Percentiles rank a stretch among this genome's conserved stretches.
Evolutionary conservation across 2,329 filamentous ascomycete species (phyloP).

Genomic region (Fusarium buxicola): DNA sequence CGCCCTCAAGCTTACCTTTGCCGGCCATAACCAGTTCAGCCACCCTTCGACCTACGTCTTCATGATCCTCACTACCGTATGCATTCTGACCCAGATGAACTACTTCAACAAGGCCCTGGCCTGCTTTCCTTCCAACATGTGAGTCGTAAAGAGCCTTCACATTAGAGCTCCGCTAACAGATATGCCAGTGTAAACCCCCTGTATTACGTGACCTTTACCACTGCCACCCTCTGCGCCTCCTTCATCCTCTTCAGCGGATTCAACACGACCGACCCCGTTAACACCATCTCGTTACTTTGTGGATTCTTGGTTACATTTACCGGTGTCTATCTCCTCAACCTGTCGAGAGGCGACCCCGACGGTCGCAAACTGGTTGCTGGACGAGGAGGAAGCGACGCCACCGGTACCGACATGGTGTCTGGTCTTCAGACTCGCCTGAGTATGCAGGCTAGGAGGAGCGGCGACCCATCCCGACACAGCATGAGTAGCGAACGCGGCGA

Average conservation of each 20-base stretch:
- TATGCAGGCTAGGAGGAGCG: conserved; percentile 89
- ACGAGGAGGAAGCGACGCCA: conserved; percentile 75
- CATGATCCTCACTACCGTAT: conserved; percentile 90
- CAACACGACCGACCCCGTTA: conserved; percentile 92
- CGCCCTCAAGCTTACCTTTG: conserved; percentile 93
- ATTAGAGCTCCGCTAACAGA: conserved; percentile 6
- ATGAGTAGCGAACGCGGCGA: conserved; percentile 75
- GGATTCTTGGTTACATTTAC: conserved; percentile 96
- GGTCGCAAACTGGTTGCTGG: conserved; percentile 75
- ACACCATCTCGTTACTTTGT: conserved; percentile 90
- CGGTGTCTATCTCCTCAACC: conserved; percentile 93
- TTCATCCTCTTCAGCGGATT: conserved; percentile 97
- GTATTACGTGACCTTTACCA: conserved; percentile 98
- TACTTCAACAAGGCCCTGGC: conserved; percentile 99
- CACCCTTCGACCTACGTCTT: conserved; percentile 98
- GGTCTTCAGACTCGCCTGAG: conserved; percentile 90
- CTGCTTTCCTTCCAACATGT: conserved; percentile 98
- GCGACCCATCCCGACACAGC: conserved; percentile 72
- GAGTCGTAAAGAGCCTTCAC: conserved; percentile 53
- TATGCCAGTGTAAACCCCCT: conserved; percentile 84
- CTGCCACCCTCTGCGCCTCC: conserved; percentile 90
- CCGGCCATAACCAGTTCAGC: conserved; percentile 93
- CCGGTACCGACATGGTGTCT: conserved; percentile 91
- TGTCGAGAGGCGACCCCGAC: conserved; percentile 92
- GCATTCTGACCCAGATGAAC: conserved; percentile 99